These are phyloP conservation scores for Pleurotus sapidus DNA, from an alignment of 768 basidiomycete genomes.

Conservation along the genomic window DNA sequence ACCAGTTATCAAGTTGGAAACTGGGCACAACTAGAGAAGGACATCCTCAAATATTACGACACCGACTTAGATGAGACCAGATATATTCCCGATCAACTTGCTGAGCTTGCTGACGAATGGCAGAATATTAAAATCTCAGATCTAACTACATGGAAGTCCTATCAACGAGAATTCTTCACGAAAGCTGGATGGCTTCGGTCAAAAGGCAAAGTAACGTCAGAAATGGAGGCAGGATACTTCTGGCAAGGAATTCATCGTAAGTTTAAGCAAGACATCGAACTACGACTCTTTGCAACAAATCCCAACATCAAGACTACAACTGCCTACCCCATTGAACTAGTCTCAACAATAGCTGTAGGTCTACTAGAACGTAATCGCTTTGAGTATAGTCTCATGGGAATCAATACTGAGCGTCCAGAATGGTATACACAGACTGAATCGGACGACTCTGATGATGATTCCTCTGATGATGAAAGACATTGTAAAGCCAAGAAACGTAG, in stretches of 20 bases:
- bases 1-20: neutral
- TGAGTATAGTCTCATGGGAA: constrained; percentile 1
- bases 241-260: no score
- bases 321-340: neutral
- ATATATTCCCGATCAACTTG: neutral
- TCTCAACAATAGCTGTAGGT: neutral
- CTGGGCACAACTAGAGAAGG: neutral
- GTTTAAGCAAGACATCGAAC: neutral
- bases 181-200: neutral
- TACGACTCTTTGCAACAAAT: neutral
- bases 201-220: no score
- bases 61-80: neutral
- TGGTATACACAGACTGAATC: constrained; percentile 1
- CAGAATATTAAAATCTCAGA: neutral
- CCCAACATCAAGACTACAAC: neutral
- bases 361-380: constrained; percentile 5
- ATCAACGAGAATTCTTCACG: constrained; percentile 2
- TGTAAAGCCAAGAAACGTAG: neutral
- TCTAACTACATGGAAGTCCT: constrained; percentile 7
- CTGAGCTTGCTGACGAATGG: neutral
- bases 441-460: neutral
- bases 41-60: neutral
- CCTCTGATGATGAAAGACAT: neutral
- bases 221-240: no score
- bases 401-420: constrained; percentile 5